Evolutionary conservation across 176 grass and related monocot species (phyloP), one percentile per base, ranked within the genome.

Genomic region (Carex scoparia): DNA sequence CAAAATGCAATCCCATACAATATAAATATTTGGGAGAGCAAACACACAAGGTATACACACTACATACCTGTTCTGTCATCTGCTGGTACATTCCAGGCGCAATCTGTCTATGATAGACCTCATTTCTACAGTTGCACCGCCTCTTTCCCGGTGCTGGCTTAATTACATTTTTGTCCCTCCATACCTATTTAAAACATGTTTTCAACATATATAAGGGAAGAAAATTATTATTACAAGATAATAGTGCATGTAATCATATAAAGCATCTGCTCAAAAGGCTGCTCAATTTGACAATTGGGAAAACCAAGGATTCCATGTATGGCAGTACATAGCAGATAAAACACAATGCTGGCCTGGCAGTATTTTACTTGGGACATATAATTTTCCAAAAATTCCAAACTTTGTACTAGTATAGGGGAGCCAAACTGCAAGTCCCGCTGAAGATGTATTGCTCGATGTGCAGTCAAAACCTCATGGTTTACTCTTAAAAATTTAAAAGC

Each of bases 61-160:
- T 80, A 69, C 78, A 56, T 86, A 99, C 96, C 91, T 95, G 91
- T 81, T 99, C 90, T 6, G 96, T 95, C 96, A 99, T 94, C 69
- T 99, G 96, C 82, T 99, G 96, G 85, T 89, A 99, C 96, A 99
- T 99, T 94, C 96, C 96, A 80, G 93, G 96, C 75, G 90, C 96
- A 84, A 99, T 99, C 86, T 99, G 96, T 69, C 88, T 88, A 60
- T 99, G 96, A 79, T 99, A 95, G 83, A 99, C 93, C 94, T 99
- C 96, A 27, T 99, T 95, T 77, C 93, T 99, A 78, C 96, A 99
- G 84, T 99, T 99, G 83, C 96, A 95, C 18, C 37, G 76, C 19
- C 96, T 93, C 86, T 99, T 99, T 54, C 96, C 96, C 19, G 93
- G 80, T 79, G 96, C 96, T 74, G 96, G 88, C 65, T 95, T 99